These are phyloP conservation scores for Phanerochaete sordida DNA, from an alignment of 768 basidiomycete genomes.

Conservation along the genomic window DNA sequence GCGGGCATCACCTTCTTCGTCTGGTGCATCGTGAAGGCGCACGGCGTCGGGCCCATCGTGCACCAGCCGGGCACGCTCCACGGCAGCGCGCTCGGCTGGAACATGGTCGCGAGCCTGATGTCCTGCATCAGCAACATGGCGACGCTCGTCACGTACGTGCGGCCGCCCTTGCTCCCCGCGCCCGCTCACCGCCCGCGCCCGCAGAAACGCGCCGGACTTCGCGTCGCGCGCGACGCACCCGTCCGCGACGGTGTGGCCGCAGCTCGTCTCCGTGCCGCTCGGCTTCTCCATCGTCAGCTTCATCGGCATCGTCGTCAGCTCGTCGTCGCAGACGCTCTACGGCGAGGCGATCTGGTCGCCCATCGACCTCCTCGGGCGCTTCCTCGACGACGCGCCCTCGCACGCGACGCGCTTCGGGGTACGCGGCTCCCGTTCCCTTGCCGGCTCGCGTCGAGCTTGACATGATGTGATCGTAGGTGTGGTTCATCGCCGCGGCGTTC, in stretches of 20 bases:
- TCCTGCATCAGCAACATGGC: conserved; percentile 80
- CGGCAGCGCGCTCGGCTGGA: conserved; percentile 71
- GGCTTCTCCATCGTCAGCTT: conserved; percentile 74
- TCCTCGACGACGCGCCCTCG: conserved; percentile 62
- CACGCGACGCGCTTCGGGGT: conserved; percentile 67
- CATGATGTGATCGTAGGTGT: conserved; percentile 39
- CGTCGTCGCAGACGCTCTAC: conserved; percentile 71
- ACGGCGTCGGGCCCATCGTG: conserved; percentile 75
- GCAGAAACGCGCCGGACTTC: conserved; percentile 76
- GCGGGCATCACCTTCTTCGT: conserved; percentile 72
- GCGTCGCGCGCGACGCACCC: conserved; percentile 59
- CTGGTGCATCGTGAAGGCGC: conserved; percentile 75
- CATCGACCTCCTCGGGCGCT: conserved; percentile 64
- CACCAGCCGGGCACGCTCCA: conserved; percentile 58
- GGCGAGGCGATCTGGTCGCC: conserved; percentile 79
- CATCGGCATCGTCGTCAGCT: conserved; percentile 79
- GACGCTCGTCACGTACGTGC: conserved; percentile 60
- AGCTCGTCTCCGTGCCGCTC: conserved; percentile 68
- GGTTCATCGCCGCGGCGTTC: conserved; percentile 78
- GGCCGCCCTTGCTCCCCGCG: conserved; percentile 5
- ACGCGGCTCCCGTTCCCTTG: conserved; percentile 12
- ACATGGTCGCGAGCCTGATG: conserved; percentile 69
- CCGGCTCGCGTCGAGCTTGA: neutral
- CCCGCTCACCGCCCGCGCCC: neutral
- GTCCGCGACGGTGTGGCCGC: conserved; percentile 57